These are phyloP conservation scores for Biancaea sappan DNA, from an alignment of 306 rosid species.

Conservation along the genomic window DNA sequence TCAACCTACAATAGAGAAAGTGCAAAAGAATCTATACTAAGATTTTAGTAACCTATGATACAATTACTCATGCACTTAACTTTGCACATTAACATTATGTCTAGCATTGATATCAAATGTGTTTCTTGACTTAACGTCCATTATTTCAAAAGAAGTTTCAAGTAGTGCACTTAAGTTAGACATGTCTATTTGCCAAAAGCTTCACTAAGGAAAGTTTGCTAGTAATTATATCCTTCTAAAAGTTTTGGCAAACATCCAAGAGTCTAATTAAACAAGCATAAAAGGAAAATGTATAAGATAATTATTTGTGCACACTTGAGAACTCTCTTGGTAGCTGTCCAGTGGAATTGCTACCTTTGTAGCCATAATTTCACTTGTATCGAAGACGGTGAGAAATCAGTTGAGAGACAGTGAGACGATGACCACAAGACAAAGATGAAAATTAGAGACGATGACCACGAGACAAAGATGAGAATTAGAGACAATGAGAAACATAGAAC, in stretches of 20 bases:
- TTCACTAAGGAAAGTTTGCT: conserved; percentile 31
- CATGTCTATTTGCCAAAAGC: conserved; percentile 10
- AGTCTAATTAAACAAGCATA: conserved; percentile 37
- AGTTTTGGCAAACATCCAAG: conserved; percentile 26
- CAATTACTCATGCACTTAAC: conserved; percentile 6
- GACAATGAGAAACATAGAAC: too few relatives aligned
- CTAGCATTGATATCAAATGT: neutral
- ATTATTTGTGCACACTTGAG: conserved; percentile 52
- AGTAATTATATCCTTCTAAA: neutral
- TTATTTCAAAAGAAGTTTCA: neutral
- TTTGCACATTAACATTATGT: conserved; percentile 18
- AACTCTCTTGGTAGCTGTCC: conserved; percentile 44
- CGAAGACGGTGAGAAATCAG: too few relatives aligned
- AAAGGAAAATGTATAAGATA: conserved; percentile 35
- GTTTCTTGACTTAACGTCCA: neutral
- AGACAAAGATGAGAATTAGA: too few relatives aligned
- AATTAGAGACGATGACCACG: too few relatives aligned
- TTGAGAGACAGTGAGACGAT: too few relatives aligned
- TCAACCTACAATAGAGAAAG: conserved; percentile 74
- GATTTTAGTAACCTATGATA: neutral
- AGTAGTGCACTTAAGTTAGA: conserved; percentile 2
- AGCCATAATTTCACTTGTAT: conserved; percentile 58
- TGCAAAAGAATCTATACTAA: conserved; percentile 39
- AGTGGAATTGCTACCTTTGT: conserved; percentile 64
- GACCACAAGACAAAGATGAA: too few relatives aligned